Evolutionary conservation across 2,329 filamentous ascomycete genomes (phyloP), one percentile per base, ranked within the genome.

Genomic region (Aspergillus luchuensis): DNA sequence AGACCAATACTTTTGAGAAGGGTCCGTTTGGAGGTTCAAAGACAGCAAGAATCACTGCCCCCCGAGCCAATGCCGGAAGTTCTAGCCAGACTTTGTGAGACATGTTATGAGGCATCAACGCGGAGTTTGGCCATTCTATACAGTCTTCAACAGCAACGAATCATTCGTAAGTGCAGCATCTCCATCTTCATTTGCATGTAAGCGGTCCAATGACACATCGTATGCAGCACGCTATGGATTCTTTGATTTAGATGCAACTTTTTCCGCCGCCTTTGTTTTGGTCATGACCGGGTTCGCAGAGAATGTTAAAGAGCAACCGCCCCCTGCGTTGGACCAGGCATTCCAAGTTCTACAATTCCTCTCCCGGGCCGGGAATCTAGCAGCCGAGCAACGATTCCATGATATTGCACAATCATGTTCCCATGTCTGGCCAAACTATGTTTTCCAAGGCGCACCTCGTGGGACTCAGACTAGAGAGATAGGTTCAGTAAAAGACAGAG

Each of bases 211-310:
- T 21, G 21, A 21, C 21, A 21, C 2, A 8, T 19, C 8, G 10
- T 52, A 21, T 13, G 3, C 13, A 64, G 63, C 63, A 6, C 61
- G 66, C 10, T 69, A 66, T 48, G 67, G 67, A 5, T 69, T 68
- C 33, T 69, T 69, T 23, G 67, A 69, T 39, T 28, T 69, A 4
- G 67, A 68, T 4, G 66, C 67, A 19, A 67, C 64, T 11, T 69
- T 69, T 13, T 67, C 67, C 19, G 64, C 66, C 7, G 67, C 67
- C 8, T 69, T 69, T 41, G 64, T 69, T 2, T 54, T 69, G 33
- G 66, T 68, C 2, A 67, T 69, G 64, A 55, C 58, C 7, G 64
- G 66, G 1, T 62, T 67, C 17, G 28, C 64, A 7, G 52, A 66
- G 21, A 21, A 21, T 21, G 21, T 21, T 21, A 59, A 60, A 11